These are phyloP conservation scores for Diatrype stigma DNA, from an alignment of 2,329 filamentous ascomycete species.

Conservation along the genomic window DNA sequence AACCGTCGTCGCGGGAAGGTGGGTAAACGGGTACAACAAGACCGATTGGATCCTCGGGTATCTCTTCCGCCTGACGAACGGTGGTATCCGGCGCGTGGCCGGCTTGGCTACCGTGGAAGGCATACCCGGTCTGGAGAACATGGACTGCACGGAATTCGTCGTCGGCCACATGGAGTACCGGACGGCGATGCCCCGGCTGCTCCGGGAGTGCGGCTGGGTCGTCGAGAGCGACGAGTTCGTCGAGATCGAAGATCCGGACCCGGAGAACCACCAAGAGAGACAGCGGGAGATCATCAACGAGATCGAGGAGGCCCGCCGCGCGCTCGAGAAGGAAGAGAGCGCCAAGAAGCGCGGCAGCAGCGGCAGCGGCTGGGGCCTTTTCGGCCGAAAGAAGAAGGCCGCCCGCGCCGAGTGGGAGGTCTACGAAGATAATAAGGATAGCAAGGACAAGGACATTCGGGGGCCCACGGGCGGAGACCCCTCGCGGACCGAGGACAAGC, in stretches of 20 bases:
- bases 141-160: constrained; percentile 81
- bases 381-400: constrained; percentile 74
- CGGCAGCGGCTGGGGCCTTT: constrained; percentile 56
- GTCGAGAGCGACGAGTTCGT: constrained; percentile 91
- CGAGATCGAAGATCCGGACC: constrained; percentile 96
- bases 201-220: constrained; percentile 84
- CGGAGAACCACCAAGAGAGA: constrained; percentile 81
- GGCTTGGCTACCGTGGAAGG: constrained; percentile 74
- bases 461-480: constrained; percentile 17
- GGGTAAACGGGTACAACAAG: constrained; percentile 88
- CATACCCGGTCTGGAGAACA: constrained; percentile 80
- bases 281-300: constrained; percentile 94
- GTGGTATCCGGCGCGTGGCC: constrained; percentile 83
- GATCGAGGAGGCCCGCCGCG: constrained; percentile 88
- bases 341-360: constrained; percentile 48
- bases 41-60: constrained; percentile 98
- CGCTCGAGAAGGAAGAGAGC: constrained; percentile 76
- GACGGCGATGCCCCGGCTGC: constrained; percentile 79
- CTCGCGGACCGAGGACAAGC: constrained; percentile 39
- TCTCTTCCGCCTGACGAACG: constrained; percentile 88
- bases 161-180: constrained; percentile 97
- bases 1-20: constrained; percentile 84
- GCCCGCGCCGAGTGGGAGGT: constrained; percentile 91
- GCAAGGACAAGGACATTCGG: constrained; percentile 44
- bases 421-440: constrained; percentile 72